Conservation (phyloP, 2,329 filamentous ascomycete species). For the Claviceps africana region DNA sequence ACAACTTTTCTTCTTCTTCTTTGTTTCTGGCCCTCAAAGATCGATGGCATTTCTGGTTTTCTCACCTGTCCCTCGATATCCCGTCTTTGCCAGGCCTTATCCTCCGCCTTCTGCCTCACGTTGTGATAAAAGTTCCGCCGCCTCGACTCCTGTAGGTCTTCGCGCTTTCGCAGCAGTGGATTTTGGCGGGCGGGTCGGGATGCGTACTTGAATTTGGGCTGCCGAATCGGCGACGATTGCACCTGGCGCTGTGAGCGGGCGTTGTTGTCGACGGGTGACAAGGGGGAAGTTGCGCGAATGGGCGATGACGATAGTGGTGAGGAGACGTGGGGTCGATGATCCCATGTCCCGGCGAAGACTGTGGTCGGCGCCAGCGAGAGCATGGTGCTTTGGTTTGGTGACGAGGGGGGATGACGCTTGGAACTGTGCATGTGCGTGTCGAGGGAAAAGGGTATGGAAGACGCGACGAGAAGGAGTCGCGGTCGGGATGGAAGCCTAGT, state of each 20-base stretch:
- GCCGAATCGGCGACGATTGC: conserved; percentile 31
- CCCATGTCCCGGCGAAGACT: conserved; percentile 29
- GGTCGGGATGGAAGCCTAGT: not conserved
- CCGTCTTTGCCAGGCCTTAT: conserved; percentile 44
- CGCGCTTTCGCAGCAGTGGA: conserved; percentile 44
- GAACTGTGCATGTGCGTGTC: not conserved
- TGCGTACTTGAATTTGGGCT: conserved; percentile 34
- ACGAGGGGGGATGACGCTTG: not conserved
- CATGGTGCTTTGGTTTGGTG: conserved; percentile 17
- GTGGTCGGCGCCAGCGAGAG: conserved; percentile 29
- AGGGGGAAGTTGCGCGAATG: conserved; percentile 35
- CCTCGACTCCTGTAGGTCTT: conserved; percentile 49
- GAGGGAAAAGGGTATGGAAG: too few species aligned
- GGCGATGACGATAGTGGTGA: conserved; percentile 48
- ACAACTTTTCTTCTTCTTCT: not conserved
- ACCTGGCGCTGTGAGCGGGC: conserved; percentile 25
- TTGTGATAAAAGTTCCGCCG: conserved; percentile 56
- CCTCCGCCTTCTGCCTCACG: conserved; percentile 45
- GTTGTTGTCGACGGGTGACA: conserved; percentile 30
- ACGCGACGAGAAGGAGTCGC: not conserved
- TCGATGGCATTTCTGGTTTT: not conserved
- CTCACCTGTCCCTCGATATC: conserved; percentile 44
- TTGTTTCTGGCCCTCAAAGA: not conserved
- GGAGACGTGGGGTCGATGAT: conserved; percentile 32
- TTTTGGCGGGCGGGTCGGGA: conserved; percentile 46